Base-by-base conservation (phyloP, 805 yeast species). In the Ogataea ganodermae region DNA sequence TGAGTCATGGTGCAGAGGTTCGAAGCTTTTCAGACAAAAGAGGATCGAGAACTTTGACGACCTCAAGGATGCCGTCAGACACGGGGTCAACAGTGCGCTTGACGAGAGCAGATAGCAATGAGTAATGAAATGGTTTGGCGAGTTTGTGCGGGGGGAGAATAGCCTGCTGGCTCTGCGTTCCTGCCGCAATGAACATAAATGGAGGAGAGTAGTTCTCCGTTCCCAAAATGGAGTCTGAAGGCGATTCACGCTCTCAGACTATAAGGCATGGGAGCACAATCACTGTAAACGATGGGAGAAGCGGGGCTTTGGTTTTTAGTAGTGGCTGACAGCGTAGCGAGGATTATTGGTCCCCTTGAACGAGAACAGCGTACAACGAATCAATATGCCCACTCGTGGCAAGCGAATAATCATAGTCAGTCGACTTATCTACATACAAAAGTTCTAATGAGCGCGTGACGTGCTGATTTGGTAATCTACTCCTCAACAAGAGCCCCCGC, bases 401-500 rank as follows among this genome's bases (percentile, higher is more conserved):
- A n/a, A n/a, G n/a, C n/a, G n/a, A n/a, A n/a, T n/a, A n/a, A n/a
- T n/a, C n/a, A n/a, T n/a, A n/a, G n/a, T n/a, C n/a, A n/a, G n/a
- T n/a, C n/a, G n/a, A n/a, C n/a, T n/a, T n/a, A n/a, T n/a, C n/a
- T n/a, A n/a, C n/a, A n/a, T n/a, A n/a, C n/a, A n/a, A n/a, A n/a
- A n/a, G n/a, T n/a, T n/a, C n/a, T n/a, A n/a, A n/a, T n/a, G n/a
- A n/a, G n/a, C n/a, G n/a, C n/a, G n/a, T n/a, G n/a, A n/a, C n/a
- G n/a, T n/a, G n/a, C n/a, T n/a, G n/a, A 21, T 23, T 10, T 27
- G 20, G 28, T 27, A 23, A 36, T 32, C 40, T 46, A 46, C 48
- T 86, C 95, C 62, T 84, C 89, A 24, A 90, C 82, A 48, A 92
- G 76, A 35, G 88, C 94, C 42, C 81, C 79, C 45, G 86, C 88